These are phyloP conservation scores for Saccharomycopsis crataegensis DNA, from an alignment of 1,139 yeast species.

Conservation along the genomic window DNA sequence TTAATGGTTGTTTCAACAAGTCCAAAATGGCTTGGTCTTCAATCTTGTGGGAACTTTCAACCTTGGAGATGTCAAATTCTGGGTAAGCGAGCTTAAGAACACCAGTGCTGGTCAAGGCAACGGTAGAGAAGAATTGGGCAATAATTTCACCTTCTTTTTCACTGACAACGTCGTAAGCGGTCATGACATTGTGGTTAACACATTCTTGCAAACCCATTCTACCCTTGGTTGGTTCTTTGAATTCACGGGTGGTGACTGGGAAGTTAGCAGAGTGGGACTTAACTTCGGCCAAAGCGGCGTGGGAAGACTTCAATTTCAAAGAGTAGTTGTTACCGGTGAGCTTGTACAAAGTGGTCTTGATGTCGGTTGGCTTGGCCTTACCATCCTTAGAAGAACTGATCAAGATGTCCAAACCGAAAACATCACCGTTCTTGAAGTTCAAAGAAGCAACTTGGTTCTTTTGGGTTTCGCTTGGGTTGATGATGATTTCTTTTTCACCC, in stretches of 20 bases:
- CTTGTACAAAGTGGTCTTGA: slow-evolving; percentile 66
- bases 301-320: slow-evolving; percentile 68
- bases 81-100: slow-evolving; percentile 56
- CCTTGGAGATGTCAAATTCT: slow-evolving; percentile 39
- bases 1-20: slow-evolving; percentile 50
- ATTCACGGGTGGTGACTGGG: slow-evolving; percentile 64
- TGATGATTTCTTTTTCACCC: slow-evolving; percentile 70
- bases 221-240: slow-evolving; percentile 64
- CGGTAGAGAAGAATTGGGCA: slow-evolving; percentile 72
- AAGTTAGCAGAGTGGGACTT: slow-evolving; percentile 59
- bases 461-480: slow-evolving; percentile 69
- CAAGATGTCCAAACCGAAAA: slow-evolving; percentile 68
- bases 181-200: slow-evolving; percentile 58
- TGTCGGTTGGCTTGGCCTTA: slow-evolving; percentile 49
- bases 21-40: slow-evolving; percentile 45
- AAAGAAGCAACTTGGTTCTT: slow-evolving; percentile 54
- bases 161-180: slow-evolving; percentile 62
- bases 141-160: slow-evolving; percentile 64
- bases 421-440: slow-evolving; percentile 71
- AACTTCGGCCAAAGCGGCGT: slow-evolving; percentile 59
- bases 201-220: slow-evolving; percentile 76
- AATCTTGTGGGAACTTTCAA: slow-evolving; percentile 53
- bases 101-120: slow-evolving; percentile 70
- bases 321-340: slow-evolving; percentile 63
- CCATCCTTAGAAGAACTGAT: slow-evolving; percentile 64